These are phyloP conservation scores for Xylaria acuta DNA, from an alignment of 495 filamentous ascomycete genomes.

Conservation along the genomic window DNA sequence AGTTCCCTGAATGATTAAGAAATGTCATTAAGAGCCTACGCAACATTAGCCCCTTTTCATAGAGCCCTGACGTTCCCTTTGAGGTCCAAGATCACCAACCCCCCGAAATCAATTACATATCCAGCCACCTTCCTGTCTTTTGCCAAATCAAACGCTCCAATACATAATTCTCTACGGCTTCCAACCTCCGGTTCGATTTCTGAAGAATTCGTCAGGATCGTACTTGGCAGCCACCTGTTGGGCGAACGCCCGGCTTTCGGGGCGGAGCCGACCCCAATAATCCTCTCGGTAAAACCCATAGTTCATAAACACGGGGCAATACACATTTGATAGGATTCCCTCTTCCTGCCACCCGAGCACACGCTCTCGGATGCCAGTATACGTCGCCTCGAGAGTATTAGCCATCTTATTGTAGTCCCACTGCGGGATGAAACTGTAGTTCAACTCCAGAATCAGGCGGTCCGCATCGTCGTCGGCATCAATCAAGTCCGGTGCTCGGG, in stretches of 20 bases:
- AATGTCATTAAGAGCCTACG: background rate
- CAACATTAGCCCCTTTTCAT: background rate
- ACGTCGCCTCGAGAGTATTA: conserved; percentile 48
- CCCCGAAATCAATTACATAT: background rate
- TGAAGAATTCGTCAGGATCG: conserved; percentile 61
- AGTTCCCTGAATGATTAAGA: background rate
- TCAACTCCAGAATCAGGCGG: conserved; percentile 60
- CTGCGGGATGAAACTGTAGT: conserved; percentile 52
- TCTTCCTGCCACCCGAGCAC: conserved; percentile 47
- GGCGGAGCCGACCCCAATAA: conserved; percentile 58
- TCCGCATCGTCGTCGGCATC: conserved; percentile 56
- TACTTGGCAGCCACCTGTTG: conserved; percentile 49
- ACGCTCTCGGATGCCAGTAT: conserved; percentile 37
- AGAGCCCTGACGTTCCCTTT: background rate
- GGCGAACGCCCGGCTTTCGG: conserved; percentile 48
- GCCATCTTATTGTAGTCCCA: conserved; percentile 54
- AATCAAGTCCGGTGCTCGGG: conserved; percentile 56
- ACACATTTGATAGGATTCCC: conserved; percentile 56
- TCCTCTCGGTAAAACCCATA: conserved; percentile 60
- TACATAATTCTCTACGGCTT: conserved; percentile 30
- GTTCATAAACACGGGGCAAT: conserved; percentile 63
- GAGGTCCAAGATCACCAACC: background rate
- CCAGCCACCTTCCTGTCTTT: background rate
- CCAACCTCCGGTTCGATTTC: conserved; percentile 57
- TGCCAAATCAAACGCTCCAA: background rate